A percentile compares a stretch with the other conserved stretches of the same genome.
Conservation (phyloP, 345 rosid genomes). For the Pistacia integerrima region DNA sequence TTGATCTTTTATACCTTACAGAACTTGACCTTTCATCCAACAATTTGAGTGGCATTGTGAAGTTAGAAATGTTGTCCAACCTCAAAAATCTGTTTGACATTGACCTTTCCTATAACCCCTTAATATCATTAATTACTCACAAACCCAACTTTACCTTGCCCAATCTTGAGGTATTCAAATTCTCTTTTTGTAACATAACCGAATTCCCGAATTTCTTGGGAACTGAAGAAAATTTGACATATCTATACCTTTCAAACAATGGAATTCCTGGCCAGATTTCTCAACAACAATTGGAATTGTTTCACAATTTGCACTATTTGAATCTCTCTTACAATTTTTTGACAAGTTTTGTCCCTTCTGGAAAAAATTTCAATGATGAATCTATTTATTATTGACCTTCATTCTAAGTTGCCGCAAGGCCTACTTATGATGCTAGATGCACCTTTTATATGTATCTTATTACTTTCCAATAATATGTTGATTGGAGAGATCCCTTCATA, state of each 20-base stretch:
- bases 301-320: background rate
- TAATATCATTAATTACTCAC: background rate
- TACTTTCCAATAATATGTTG: too few species aligned
- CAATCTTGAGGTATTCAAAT: background rate
- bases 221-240: background rate
- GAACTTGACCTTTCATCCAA: background rate
- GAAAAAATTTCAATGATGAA: background rate
- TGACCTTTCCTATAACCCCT: background rate
- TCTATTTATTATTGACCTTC: background rate
- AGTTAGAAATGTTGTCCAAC: background rate
- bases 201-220: background rate
- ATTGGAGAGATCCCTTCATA: too few species aligned
- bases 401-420: slow-evolving; percentile 14
- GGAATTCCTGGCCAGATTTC: background rate
- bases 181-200: background rate
- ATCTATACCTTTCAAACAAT: slow-evolving; percentile 7
- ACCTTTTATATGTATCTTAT: too few species aligned
- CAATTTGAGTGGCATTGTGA: background rate
- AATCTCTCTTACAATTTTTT: slow-evolving; percentile 2
- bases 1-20: too few species aligned
- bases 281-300: background rate
- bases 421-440: background rate
- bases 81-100: background rate
- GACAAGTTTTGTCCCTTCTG: background rate
- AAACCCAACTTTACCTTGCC: background rate